Evolutionary conservation across 306 rosid genomes (phyloP).

Genomic region (Glycyrrhiza uralensis): DNA sequence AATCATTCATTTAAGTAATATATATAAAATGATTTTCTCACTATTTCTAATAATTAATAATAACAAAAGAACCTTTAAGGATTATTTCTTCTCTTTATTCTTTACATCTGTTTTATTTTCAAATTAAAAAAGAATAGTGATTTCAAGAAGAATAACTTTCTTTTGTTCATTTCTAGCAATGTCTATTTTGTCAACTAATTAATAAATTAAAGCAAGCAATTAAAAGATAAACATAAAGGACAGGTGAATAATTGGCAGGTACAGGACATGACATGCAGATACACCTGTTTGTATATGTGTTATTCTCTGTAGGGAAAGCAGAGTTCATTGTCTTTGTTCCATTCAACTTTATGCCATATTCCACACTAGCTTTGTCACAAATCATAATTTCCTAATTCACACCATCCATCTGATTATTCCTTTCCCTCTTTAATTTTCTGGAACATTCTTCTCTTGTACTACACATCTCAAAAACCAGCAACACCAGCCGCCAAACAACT

Average conservation of each 20-base stretch:
- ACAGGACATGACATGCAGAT: background rate
- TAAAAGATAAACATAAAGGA: background rate
- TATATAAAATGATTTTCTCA: too few species aligned
- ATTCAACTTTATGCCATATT: constrained; percentile 29
- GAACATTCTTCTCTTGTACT: constrained; percentile 13
- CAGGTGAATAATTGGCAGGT: background rate
- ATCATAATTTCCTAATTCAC: background rate
- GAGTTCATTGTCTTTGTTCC: background rate
- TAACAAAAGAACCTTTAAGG: background rate
- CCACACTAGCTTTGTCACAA: constrained; percentile 4
- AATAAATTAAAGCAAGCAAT: background rate
- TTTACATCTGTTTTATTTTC: background rate
- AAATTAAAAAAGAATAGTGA: background rate
- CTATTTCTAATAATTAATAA: background rate
- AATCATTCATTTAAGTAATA: too few species aligned
- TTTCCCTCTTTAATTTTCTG: background rate
- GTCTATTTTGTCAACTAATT: background rate
- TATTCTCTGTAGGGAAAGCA: background rate
- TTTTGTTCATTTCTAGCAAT: background rate
- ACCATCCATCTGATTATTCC: background rate
- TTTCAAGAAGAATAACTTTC: background rate
- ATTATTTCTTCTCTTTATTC: background rate
- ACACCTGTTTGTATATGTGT: background rate
- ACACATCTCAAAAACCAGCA: background rate
- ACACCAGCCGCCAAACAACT: background rate